Evolutionary conservation across 345 rosid species (phyloP), one percentile per base, ranked within the genome.

Genomic region (Eucalyptus grandis): DNA sequence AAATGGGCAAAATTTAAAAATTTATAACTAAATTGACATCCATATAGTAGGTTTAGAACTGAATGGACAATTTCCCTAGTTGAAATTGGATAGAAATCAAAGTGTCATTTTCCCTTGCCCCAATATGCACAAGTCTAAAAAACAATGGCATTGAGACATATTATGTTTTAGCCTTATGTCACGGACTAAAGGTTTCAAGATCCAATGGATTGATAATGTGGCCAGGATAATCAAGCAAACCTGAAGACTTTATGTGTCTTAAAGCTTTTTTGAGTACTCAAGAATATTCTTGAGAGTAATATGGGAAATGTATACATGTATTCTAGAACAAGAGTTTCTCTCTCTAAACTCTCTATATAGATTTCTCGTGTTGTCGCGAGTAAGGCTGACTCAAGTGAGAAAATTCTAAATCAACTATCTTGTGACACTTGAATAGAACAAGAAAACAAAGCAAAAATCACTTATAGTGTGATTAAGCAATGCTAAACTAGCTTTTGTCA

Each of bases 11-110:
- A 77, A 77, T 22, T 0, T 5, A 37, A 77, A 72, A 21, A 6
- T 5, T 34, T 37, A 77, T 77, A 0, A 77, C 3, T 21, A 40
- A 77, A 40, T 37, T 21, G 1, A 40, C 5, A 21, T 40, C 9
- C 0, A 7, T 6, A 77, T 44, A 3, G 3, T 77, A 19, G 14
- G 1, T 21, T 77, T 0, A 21, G 0, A 3, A 37, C 27, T 43
- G 1, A 77, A 77, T 77, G 47, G 47, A 77, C 27, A 2, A 40
- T 77, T 77, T 77, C 6, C 9, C 27, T 4, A 1, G 0, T 26
- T 77, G 3, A 77, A 77, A 77, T 40, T 13, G 27, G 47, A 77
- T 77, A 11, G 30, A 77, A 77, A 77, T 21, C 15, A 40, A 77
- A 37, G 5, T 37, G 82, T 19, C 46, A 72, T 19, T 37, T 34